A percentile compares a stretch with the other conserved stretches of the same genome.
Evolutionary conservation across 352 stramenopile genomes (phyloP).

Genomic region (Globisporangium spinosum): DNA sequence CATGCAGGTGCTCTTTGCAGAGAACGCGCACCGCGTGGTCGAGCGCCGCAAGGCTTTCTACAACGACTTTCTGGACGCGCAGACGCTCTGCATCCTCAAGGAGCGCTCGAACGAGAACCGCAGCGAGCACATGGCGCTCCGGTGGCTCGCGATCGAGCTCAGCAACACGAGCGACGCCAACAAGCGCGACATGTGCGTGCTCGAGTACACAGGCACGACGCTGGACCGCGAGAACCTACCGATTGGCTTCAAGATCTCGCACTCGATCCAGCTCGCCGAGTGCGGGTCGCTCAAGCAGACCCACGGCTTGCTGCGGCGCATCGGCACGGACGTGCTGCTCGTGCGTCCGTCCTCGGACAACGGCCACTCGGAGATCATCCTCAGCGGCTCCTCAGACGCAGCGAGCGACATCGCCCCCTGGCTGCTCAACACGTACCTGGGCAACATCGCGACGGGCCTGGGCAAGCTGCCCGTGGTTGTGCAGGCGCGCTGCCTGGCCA

Average conservation of each 20-base stretch:
- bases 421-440: constrained; percentile 41
- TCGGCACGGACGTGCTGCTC: constrained; percentile 52
- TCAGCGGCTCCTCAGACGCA: constrained; percentile 43
- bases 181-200: constrained; percentile 61
- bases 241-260: constrained; percentile 60
- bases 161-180: constrained; percentile 41
- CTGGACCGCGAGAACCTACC: constrained; percentile 46
- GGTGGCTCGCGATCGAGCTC: constrained; percentile 67
- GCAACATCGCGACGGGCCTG: constrained; percentile 30
- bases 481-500: constrained; percentile 41
- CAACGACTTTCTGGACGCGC: constrained; percentile 53
- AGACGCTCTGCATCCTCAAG: constrained; percentile 55
- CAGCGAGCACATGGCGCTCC: constrained; percentile 63
- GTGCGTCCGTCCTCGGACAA: constrained; percentile 36
- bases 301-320: constrained; percentile 48
- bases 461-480: constrained; percentile 52
- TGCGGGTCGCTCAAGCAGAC: constrained; percentile 61
- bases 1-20: constrained; percentile 60
- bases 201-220: constrained; percentile 70
- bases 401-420: constrained; percentile 36
- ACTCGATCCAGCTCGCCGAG: constrained; percentile 51
- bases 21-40: constrained; percentile 38
- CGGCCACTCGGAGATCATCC: constrained; percentile 49
- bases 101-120: constrained; percentile 38
- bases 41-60: constrained; percentile 50